phyloP scores from a whole-genome alignment of 768 basidiomycete genomes.

The Trametes villosa region DNA sequence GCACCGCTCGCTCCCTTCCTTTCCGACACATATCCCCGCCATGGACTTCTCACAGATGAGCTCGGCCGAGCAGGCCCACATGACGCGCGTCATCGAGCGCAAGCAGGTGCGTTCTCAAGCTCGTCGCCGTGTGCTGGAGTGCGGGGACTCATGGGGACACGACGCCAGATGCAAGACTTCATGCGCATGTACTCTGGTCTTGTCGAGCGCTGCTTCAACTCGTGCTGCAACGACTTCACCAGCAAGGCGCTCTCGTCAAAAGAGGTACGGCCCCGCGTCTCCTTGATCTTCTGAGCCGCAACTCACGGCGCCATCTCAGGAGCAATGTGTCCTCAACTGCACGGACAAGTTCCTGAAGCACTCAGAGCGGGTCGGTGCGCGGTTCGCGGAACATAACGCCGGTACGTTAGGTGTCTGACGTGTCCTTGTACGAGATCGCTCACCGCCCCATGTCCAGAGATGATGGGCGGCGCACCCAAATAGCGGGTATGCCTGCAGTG shows the following conservation, averaged over 20 bases:
- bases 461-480: slow-evolving; percentile 23
- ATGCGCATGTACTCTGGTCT: slow-evolving; percentile 92
- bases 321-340: slow-evolving; percentile 90
- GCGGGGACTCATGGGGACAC: not conserved
- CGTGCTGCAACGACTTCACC: slow-evolving; percentile 96
- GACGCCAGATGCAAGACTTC: slow-evolving; percentile 96
- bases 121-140: not conserved
- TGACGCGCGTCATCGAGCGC: slow-evolving; percentile 93
- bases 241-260: slow-evolving; percentile 91
- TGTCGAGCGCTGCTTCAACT: slow-evolving; percentile 94
- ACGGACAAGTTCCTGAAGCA: slow-evolving; percentile 98
- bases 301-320: slow-evolving; percentile 49
- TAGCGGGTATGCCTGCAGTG: not conserved
- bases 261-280: slow-evolving; percentile 59
- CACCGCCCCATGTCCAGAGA: slow-evolving; percentile 13
- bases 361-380: slow-evolving; percentile 88
- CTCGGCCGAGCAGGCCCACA: slow-evolving; percentile 92
- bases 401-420: slow-evolving; percentile 55
- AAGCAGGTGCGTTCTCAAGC: slow-evolving; percentile 70
- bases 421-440: not conserved
- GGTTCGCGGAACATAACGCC: slow-evolving; percentile 91
- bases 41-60: slow-evolving; percentile 96
- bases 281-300: slow-evolving; percentile 4
- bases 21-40: slow-evolving; percentile 19
- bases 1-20: slow-evolving; percentile 9